These are phyloP conservation scores for Venturia oleaginea DNA, from an alignment of 2,329 filamentous ascomycete genomes.

Conservation along the genomic window DNA sequence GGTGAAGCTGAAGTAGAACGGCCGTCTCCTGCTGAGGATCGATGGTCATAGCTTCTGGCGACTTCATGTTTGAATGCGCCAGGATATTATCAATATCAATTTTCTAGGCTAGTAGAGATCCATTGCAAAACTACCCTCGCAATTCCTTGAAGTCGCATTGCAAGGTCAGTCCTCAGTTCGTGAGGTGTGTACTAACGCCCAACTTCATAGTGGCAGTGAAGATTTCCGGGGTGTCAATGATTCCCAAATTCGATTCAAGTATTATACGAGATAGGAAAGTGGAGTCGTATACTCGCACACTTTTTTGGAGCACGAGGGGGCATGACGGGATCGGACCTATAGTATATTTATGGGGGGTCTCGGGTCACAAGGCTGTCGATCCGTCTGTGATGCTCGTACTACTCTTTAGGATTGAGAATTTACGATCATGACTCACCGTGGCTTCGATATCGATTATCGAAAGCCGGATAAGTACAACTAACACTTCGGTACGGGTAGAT, in stretches of 20 bases:
- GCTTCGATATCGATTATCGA: not conserved
- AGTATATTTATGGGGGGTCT: not conserved
- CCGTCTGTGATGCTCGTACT: not conserved
- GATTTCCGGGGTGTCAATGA: not conserved
- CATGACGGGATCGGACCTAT: not conserved
- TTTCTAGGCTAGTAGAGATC: too few relatives aligned
- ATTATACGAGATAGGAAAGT: not conserved
- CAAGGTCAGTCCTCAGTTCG: not conserved
- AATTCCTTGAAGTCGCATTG: too few relatives aligned
- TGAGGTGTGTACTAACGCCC: not conserved
- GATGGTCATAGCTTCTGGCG: too few relatives aligned
- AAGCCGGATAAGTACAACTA: not conserved
- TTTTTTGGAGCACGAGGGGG: not conserved
- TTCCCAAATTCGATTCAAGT: not conserved
- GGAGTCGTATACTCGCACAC: not conserved
- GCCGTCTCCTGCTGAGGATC: too few relatives aligned
- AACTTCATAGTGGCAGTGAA: too few relatives aligned
- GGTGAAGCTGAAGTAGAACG: too few relatives aligned
- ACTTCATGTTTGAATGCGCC: too few relatives aligned
- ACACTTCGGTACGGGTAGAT: too few relatives aligned
- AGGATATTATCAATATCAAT: too few relatives aligned
- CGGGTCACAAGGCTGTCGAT: not conserved
- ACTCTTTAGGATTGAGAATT: not conserved
- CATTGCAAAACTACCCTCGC: too few relatives aligned
- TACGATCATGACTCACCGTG: not conserved